Evolutionary conservation across 2,329 filamentous ascomycete species (phyloP), one percentile per base, ranked within the genome.

Genomic region (Beauveria bassiana): DNA sequence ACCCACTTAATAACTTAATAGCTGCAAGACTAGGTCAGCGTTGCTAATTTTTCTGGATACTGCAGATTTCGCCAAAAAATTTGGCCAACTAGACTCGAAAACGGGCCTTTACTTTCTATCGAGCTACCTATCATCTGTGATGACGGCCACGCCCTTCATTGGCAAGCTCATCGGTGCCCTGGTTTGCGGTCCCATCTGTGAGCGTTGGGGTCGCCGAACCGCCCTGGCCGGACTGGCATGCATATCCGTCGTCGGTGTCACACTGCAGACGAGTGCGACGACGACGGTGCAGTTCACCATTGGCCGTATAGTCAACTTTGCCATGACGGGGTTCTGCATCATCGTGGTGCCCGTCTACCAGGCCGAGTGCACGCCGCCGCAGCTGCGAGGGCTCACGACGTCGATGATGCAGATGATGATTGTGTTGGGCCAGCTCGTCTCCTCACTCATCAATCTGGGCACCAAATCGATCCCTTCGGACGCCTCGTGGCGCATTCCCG

Each of bases 401-500:
- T 69, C 70, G 6, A 68, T 67, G 1, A 59, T 72, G 9, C 70
- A 72, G 50, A 54, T 71, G 18, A 68, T 68, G 65, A 70, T 72
- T 38, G 50, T 67, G 4, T 55, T 70, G 1, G 69, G 70, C 14
- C 59, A 68, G 20, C 16, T 70, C 3, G 61, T 71, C 4, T 66
- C 70, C 0, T 65, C 69, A 1, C 61, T 70, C 3, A 66, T 72
- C n/a, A 69, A 62, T 2, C 67, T 61, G 24, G 67, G 69, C n/a
- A 72, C 70, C 6, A 63, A 66, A 28, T 54, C 62, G n/a, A 68
- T 71, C 22, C 45, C 59, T 2, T 59, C 45, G 16, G 59, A 67
- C 8, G 60, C 62, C 1, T 65, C 59, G 2, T 82, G 80, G 79
- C 69, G 76, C 14, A 70, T 76, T 16, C 78, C 79, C 0, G 76